Conservation (phyloP, 1,284 basidiomycete genomes). For the Golubevia pallescens region DNA sequence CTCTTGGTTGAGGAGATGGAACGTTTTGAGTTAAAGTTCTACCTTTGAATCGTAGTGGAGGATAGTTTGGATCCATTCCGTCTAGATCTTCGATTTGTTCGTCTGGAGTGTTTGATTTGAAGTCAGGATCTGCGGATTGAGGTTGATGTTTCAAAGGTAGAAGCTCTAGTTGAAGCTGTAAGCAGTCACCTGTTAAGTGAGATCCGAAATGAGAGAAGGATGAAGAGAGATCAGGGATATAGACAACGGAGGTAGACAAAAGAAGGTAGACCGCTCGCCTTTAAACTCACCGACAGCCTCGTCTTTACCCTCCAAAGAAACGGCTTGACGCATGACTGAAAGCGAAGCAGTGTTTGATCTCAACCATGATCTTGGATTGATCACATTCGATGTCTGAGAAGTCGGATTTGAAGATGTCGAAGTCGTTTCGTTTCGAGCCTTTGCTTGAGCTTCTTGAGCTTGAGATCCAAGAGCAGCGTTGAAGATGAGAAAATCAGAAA, state of each 20-base stretch:
- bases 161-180: conserved; percentile 34
- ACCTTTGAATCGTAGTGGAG: conserved; percentile 33
- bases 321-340: background rate
- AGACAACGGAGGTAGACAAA: too few species aligned
- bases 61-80: conserved; percentile 16
- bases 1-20: conserved; percentile 20
- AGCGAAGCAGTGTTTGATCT: background rate
- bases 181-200: conserved; percentile 19
- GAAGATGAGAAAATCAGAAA: conserved; percentile 27
- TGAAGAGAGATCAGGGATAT: too few species aligned
- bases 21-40: conserved; percentile 22
- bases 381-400: background rate
- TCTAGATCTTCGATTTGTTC: conserved; percentile 19
- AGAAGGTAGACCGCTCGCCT: too few species aligned
- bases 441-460: background rate
- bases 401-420: background rate
- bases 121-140: background rate
- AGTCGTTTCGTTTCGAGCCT: background rate
- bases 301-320: background rate
- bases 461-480: conserved; percentile 21
- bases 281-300: background rate
- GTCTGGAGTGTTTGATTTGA: conserved; percentile 6
- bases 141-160: conserved; percentile 24
- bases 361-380: background rate
- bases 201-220: too few species aligned